These are phyloP conservation scores for Colletotrichum limetticola DNA, from an alignment of 2,329 filamentous ascomycete genomes.

Conservation along the genomic window DNA sequence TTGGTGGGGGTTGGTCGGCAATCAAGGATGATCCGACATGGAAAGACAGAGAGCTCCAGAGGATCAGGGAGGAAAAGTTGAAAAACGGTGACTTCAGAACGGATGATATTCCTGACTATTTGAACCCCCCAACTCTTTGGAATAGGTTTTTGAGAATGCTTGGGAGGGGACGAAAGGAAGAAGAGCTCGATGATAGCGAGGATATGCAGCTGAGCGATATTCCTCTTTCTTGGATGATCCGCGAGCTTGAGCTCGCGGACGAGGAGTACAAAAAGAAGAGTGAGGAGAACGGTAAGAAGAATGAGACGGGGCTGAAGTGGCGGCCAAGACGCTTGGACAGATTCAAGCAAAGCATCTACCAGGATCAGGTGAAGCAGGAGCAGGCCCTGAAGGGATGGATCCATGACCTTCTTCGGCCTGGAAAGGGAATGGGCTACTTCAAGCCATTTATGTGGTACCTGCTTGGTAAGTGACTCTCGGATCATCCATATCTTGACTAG, in stretches of 20 bases:
- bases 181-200: constrained; percentile 43
- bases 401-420: constrained; percentile 51
- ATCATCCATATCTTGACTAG: constrained; percentile 28
- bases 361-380: constrained; percentile 39
- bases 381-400: constrained; percentile 41
- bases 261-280: constrained; percentile 33
- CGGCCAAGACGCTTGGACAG: constrained; percentile 33
- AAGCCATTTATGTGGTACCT: constrained; percentile 54
- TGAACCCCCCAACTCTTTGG: background rate
- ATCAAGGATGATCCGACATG: constrained; percentile 35
- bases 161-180: constrained; percentile 33
- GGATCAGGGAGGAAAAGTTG: background rate
- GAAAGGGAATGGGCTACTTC: constrained; percentile 48
- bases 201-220: constrained; percentile 59
- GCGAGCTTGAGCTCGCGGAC: constrained; percentile 53
- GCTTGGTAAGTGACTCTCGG: constrained; percentile 47
- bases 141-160: background rate
- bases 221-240: constrained; percentile 63
- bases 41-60: background rate
- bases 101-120: constrained; percentile 29
- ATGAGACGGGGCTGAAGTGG: background rate
- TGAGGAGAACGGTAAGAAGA: background rate
- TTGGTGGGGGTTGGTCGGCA: constrained; percentile 63
- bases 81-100: background rate
- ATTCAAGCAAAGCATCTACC: constrained; percentile 38